Percentiles rank a stretch among this genome's conserved stretches.
Evolutionary conservation across 2,329 filamentous ascomycete species (phyloP).

Genomic region (Aspergillus oerlinghausenensis): DNA sequence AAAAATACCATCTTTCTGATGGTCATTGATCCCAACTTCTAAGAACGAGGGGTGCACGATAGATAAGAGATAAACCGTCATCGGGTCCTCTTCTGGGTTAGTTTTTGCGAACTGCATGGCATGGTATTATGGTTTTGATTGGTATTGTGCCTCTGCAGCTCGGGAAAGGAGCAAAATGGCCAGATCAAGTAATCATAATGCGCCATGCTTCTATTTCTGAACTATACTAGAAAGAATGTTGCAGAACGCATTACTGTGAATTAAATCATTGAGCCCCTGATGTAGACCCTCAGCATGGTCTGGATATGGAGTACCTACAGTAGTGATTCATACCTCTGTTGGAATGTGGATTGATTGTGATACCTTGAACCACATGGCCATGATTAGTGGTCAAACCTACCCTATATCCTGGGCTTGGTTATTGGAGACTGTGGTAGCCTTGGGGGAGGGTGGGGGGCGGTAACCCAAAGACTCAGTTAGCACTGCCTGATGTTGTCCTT

Average conservation of each 20-base stretch:
- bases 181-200: background rate
- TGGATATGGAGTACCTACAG: background rate
- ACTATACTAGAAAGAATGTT: background rate
- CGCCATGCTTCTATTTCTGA: background rate
- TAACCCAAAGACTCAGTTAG: constrained; percentile 1
- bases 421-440: background rate
- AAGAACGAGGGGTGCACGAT: background rate
- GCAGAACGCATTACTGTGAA: background rate
- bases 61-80: background rate
- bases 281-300: background rate
- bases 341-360: constrained; percentile 1
- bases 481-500: constrained; percentile 5
- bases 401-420: background rate
- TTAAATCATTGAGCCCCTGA: background rate
- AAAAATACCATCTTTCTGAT: no score
- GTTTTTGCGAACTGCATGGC: background rate
- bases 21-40: background rate
- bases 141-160: background rate
- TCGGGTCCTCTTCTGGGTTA: background rate
- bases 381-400: constrained; percentile 2
- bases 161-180: background rate
- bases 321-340: background rate
- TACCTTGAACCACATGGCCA: constrained; percentile 11
- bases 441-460: background rate
- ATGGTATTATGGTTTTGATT: background rate